Percentiles rank a stretch among this genome's conserved stretches.
These are phyloP conservation scores for Graphium sp. DNA, from an alignment of 2,329 filamentous ascomycete genomes.

Conservation along the genomic window DNA sequence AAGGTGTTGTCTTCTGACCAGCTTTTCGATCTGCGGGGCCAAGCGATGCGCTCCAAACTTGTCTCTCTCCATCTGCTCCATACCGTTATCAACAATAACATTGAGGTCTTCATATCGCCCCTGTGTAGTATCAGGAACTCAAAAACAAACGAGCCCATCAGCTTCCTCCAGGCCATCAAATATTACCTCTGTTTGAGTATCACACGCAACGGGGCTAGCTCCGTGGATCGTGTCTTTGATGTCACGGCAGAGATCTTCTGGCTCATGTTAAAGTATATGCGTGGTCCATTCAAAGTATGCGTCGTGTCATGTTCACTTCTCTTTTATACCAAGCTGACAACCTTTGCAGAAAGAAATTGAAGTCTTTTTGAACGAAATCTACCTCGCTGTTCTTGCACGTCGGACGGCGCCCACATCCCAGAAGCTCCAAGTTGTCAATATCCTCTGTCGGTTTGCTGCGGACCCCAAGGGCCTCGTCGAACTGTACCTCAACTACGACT, in stretches of 20 bases:
- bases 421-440: conserved; percentile 78
- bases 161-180: conserved; percentile 86
- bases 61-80: conserved; percentile 92
- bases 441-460: conserved; percentile 67
- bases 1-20: conserved; percentile 83
- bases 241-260: conserved; percentile 96
- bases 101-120: conserved; percentile 77
- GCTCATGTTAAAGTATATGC: conserved; percentile 88
- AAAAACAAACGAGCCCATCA: conserved; percentile 73
- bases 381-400: conserved; percentile 79
- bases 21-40: conserved; percentile 78
- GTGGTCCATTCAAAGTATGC: conserved; percentile 75
- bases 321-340: neutral
- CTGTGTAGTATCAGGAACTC: conserved; percentile 85
- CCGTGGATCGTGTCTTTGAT: conserved; percentile 81
- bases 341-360: conserved; percentile 71
- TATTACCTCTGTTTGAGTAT: conserved; percentile 93
- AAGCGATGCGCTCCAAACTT: conserved; percentile 94
- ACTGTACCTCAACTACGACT: conserved; percentile 96
- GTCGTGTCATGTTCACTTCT: neutral
- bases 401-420: conserved; percentile 75
- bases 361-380: conserved; percentile 95
- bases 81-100: conserved; percentile 87
- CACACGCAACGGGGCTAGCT: conserved; percentile 88
- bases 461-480: conserved; percentile 86